Evolutionary conservation across 2,329 filamentous ascomycete genomes (phyloP), one percentile per base, ranked within the genome.

Genomic region (Exophiala oligosperma): DNA sequence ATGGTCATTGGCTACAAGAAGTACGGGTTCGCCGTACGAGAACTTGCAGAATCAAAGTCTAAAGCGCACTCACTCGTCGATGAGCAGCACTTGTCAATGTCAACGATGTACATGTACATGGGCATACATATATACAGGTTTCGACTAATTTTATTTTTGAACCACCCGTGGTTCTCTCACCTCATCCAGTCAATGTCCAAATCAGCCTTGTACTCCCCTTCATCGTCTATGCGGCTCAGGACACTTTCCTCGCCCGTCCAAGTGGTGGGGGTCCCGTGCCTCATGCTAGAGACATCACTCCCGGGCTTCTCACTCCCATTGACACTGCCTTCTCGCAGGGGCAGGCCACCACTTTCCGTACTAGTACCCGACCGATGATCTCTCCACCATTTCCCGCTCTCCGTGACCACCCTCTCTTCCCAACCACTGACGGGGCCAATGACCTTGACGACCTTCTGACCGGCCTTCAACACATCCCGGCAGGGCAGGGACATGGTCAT

Each of bases 401-500:
- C 77, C 56, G 76, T 68, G 29, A 80, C 70, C 23, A 81, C 77
- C 35, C 68, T 69, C 54, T 69, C 68, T 56, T 80, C 77, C 72
- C 77, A 76, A 0, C 69, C 76, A 40, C 69, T 72, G 38, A 81
- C 68, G 1, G 79, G 79, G 3, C 80, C 80, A 60, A 81, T 69
- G 46, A 82, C 75, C 64, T 81, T 75, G 12, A 82, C 70, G 49
- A 75, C 70, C 62, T 78, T 79, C 71, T 82, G 80, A 32, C 79
- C 78, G 1, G 68, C 73, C 49, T 70, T 69, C 53, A 83, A 70
- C n/a, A 82, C 70, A 49, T 76, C 73, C 38, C 76, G 73, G 54
- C 79, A 81, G 46, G 76, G 75, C 72, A 80, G 73, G 43, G 76
- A 73, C 74, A 83, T 72, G 1, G 79, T 82, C 61, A 82, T 77